Conservation (phyloP, 345 rosid species). For the Rhizophora mangle region DNA sequence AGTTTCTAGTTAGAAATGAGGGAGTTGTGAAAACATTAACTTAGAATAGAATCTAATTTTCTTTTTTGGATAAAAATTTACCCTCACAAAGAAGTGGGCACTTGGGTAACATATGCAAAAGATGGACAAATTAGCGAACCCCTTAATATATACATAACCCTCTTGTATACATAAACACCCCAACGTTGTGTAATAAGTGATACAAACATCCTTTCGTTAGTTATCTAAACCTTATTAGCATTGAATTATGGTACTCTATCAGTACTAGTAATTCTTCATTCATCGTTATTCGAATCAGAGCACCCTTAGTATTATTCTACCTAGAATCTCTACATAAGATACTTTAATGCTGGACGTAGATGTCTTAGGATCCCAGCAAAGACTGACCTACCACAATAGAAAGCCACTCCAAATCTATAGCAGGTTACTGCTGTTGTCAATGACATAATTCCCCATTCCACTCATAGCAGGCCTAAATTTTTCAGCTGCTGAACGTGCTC, state of each 20-base stretch:
- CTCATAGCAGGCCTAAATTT: conserved; percentile 76
- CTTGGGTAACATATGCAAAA: too few species aligned
- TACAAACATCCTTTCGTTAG: conserved; percentile 11
- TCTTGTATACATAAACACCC: too few species aligned
- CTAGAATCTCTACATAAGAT: conserved; percentile 5
- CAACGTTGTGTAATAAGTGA: neutral
- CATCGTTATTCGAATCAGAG: conserved; percentile 3
- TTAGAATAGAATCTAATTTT: too few species aligned
- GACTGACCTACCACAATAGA: conserved; percentile 27
- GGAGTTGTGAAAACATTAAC: too few species aligned
- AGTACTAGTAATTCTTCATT: conserved; percentile 14
- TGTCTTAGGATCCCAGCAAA: conserved; percentile 5
- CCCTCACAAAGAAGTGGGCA: too few species aligned
- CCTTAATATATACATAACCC: too few species aligned
- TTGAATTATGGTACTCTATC: conserved; percentile 9
- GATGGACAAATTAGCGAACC: too few species aligned
- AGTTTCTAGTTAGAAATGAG: too few species aligned
- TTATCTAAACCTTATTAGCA: conserved; percentile 1
- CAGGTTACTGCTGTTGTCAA: conserved; percentile 18
- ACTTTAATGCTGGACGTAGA: neutral
- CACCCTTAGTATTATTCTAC: conserved; percentile 1
- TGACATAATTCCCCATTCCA: neutral
- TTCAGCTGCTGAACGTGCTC: conserved; percentile 96
- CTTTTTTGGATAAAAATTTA: too few species aligned
- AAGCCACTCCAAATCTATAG: conserved; percentile 29